Conservation (phyloP, 768 basidiomycete genomes). For the Paxillus ammoniavirescens region DNA sequence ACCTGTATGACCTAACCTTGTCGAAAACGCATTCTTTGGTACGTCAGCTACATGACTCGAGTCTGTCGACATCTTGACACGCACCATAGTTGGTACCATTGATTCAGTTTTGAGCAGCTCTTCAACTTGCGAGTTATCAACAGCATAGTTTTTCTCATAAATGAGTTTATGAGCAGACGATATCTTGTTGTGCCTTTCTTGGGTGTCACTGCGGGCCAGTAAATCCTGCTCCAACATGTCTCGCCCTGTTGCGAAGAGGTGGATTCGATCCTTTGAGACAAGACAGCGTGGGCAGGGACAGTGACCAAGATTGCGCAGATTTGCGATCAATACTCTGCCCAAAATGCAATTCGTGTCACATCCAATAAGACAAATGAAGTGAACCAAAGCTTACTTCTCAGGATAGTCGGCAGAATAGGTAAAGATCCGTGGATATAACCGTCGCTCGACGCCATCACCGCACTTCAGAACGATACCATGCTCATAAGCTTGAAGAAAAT, state of each 20-base stretch:
- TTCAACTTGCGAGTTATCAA: constrained; percentile 10
- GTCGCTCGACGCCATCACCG: constrained; percentile 3
- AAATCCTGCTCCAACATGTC: constrained; percentile 4
- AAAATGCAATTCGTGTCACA: background rate
- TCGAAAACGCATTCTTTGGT: constrained; percentile 30
- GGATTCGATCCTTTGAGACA: constrained; percentile 9
- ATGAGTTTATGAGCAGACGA: constrained; percentile 2
- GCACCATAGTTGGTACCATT: constrained; percentile 18
- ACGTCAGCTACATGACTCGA: no score
- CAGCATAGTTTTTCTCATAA: constrained; percentile 8
- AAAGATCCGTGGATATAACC: constrained; percentile 23
- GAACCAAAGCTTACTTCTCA: constrained; percentile 28
- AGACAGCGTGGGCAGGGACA: constrained; percentile 31
- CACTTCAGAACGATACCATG: constrained; percentile 12
- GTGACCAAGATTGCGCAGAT: constrained; percentile 16
- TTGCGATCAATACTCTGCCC: constrained; percentile 20
- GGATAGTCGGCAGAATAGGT: constrained; percentile 35
- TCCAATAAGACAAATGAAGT: background rate
- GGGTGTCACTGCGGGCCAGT: background rate
- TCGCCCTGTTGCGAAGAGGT: background rate
- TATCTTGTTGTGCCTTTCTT: background rate
- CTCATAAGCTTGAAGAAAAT: constrained; percentile 10
- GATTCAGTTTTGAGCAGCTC: constrained; percentile 11
- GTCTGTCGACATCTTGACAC: background rate
- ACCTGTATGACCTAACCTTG: constrained; percentile 1